Base-by-base conservation (phyloP, 805 yeast species). In the Candida silvatica region DNA sequence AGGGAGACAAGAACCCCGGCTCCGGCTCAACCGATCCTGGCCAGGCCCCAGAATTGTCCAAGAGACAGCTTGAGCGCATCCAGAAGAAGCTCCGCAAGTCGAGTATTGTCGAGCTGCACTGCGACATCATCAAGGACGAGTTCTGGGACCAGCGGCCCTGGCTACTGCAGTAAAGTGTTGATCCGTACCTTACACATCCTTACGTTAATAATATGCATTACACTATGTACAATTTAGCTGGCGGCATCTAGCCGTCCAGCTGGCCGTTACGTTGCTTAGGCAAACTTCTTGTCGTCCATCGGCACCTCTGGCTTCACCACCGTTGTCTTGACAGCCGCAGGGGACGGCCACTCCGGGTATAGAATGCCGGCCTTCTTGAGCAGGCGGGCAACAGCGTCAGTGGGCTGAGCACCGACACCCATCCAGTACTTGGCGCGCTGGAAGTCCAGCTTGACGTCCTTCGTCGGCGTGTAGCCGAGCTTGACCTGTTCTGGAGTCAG, bases 331-430 rank as follows among this genome's bases (percentile, higher is more conserved):
- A 44, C 49, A 25, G 38, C 48, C 7, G 37, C 43, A 28, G 85
- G 67, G 48, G 66, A 52, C 32, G 80, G 79, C 80, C 80, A 74
- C 42, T 66, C 66, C 36, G 66, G 69, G 20, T 73, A 71, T 36
- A 75, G 71, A 37, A 74, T 71, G 40, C 95, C 87, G 30, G 83
- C 86, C 56, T 79, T 85, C 52, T 76, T 78, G 54, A 92, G 72
- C 35, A 92, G 62, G 44, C 75, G 75, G 3, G 76, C 70, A 9
- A 90, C 94, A 3, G 92, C 66, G 29, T 81, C 87, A 17, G 90
- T 77, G 5, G 96, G 94, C 54, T 84, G 94, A 1, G 97, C 97
- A 9, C 98, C 98, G 15, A 86, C 95, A 49, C 96, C 95, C 24
- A 92, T 64, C 98, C 98, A 92, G 60, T 92, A 92, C 57, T 86